Conservation (phyloP, 345 rosid species). For the Eucalyptus melliodora region DNA sequence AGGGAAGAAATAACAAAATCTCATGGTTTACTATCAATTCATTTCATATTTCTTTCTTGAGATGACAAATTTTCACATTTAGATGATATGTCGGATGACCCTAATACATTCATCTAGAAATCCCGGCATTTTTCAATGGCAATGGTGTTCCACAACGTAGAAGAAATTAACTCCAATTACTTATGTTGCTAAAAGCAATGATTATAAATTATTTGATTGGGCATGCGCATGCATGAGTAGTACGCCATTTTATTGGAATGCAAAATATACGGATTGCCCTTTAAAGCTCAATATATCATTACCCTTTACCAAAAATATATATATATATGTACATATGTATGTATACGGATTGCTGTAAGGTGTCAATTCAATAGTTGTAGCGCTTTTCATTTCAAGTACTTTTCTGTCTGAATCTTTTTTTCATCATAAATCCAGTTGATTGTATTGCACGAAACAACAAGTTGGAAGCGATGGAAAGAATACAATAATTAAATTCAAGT, state of each 20-base stretch:
- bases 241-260: not conserved
- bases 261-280: not conserved
- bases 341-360: too few species aligned
- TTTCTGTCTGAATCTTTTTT: not conserved
- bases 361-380: not conserved
- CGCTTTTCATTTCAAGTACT: not conserved
- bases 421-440: not conserved
- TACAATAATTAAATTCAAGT: not conserved
- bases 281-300: too few species aligned
- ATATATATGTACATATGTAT: too few species aligned
- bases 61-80: not conserved
- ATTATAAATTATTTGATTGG: not conserved
- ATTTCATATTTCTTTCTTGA: not conserved
- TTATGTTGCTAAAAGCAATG: not conserved
- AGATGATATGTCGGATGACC: not conserved
- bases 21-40: not conserved
- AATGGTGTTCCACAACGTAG: not conserved
- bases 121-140: not conserved
- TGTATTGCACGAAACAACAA: not conserved
- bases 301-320: too few species aligned
- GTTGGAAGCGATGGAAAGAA: not conserved
- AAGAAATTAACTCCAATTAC: not conserved
- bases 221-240: rapidly evolving
- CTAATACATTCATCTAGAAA: not conserved
- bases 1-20: not conserved